Evolutionary conservation across 1,139 yeast species (phyloP), one percentile per base, ranked within the genome.

Genomic region (Chernovozyma sophiae-reginae): DNA sequence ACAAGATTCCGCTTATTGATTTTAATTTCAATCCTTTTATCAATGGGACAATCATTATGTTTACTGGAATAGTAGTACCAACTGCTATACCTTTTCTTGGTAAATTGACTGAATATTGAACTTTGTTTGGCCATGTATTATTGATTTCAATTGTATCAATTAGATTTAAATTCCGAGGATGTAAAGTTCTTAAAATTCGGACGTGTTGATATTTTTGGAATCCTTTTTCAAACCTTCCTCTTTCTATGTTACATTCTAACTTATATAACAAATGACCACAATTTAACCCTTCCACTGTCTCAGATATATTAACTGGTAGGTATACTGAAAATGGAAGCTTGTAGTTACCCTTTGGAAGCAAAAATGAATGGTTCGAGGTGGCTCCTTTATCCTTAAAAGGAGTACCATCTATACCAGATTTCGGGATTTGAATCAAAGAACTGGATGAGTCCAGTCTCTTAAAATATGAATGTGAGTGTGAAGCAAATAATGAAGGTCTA

Each of bases 261-360:
- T 69, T 68, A 55, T 83, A 82, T 11, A 78, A 56, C 4, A 81
- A 54, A 7, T 75, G 70, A 1, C 81, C 86, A 30, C 76, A 69
- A 33, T 66, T 40, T 34, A 81, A 57, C 0, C 87, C 86, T 55
- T 82, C 90, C 0, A 82, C 72, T 0, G 89, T 77, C 45, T 81
- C 90, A 2, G 82, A 74, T 1, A 77, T 55, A 45, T 75, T 75
- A 2, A 80, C 72, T 0, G 90, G 89, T 11, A 83, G 54, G 14
- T 60, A 58, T 4, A 74, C 65, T 27, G 56, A 59, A 52, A 82
- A 83, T 0, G 90, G 90, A 27, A 83, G 55, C 43, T 75, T 77
- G 49, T 82, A 82, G 50, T 81, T 80, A 0, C 90, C 90, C 40
- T 71, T 67, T 0, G 81, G 81, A 23, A 82, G 59, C 12, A 71